phyloP scores from a whole-genome alignment of 257 asterid genomes.

The Fraxinus cuspidata region DNA sequence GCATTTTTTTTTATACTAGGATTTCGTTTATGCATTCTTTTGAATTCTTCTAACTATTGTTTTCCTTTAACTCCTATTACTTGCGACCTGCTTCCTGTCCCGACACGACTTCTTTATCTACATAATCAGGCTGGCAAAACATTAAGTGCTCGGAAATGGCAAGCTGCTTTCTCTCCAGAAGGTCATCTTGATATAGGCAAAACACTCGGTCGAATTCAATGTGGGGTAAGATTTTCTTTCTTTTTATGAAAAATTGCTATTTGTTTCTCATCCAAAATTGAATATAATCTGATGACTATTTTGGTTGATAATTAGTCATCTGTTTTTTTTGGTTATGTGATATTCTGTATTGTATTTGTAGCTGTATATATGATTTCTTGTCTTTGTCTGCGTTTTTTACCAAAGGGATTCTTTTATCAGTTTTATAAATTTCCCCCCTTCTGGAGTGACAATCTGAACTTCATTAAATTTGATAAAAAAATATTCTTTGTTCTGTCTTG shows the following conservation, averaged over 20 bases:
- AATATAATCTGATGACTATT: background rate
- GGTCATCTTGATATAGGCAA: conserved; percentile 84
- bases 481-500: background rate
- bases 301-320: background rate
- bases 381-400: conserved; percentile 15
- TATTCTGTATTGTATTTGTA: background rate
- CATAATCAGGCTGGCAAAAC: conserved; percentile 82
- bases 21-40: conserved; percentile 2
- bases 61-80: conserved; percentile 3
- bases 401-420: background rate
- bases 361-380: conserved; percentile 16
- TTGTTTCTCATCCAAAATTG: conserved; percentile 20
- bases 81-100: conserved; percentile 14
- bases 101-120: conserved; percentile 26
- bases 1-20: conserved; percentile 20
- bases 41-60: conserved; percentile 1
- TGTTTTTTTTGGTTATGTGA: conserved; percentile 8
- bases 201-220: conserved; percentile 76
- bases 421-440: background rate
- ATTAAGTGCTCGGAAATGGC: conserved; percentile 90
- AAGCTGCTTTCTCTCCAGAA: conserved; percentile 73
- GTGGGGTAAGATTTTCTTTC: conserved; percentile 59
- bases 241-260: conserved; percentile 14
- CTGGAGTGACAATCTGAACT: conserved; percentile 2
- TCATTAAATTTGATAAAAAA: conserved; percentile 6